These are phyloP conservation scores for Thozetella sp. DNA, from an alignment of 495 filamentous ascomycete genomes.

Conservation along the genomic window DNA sequence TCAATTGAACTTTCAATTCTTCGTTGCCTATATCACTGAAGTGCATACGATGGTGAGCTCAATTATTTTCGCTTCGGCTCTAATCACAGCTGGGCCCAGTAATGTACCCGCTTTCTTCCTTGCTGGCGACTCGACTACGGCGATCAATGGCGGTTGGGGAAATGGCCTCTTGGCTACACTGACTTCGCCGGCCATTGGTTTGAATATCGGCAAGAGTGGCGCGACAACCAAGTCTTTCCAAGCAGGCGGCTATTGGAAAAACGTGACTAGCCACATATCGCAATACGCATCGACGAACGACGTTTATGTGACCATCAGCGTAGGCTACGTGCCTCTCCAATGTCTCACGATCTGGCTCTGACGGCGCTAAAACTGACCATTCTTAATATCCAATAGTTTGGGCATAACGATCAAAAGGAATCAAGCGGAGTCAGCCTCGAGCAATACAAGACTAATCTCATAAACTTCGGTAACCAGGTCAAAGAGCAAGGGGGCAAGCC, in stretches of 20 bases:
- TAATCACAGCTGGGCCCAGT: no score
- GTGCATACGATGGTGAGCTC: no score
- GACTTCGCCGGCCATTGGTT: slow-evolving; percentile 36
- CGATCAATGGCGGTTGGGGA: slow-evolving; percentile 48
- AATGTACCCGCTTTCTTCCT: slow-evolving; percentile 46
- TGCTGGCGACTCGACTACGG: slow-evolving; percentile 55
- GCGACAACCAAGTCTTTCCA: slow-evolving; percentile 52
- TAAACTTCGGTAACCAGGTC: slow-evolving; percentile 39
- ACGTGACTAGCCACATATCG: slow-evolving; percentile 30
- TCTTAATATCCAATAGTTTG: slow-evolving; percentile 42
- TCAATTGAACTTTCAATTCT: no score
- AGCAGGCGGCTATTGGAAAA: slow-evolving; percentile 46
- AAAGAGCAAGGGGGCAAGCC: background rate
- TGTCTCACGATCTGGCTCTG: background rate
- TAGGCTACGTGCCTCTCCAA: slow-evolving; percentile 7
- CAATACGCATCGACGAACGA: slow-evolving; percentile 25
- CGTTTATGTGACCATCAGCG: slow-evolving; percentile 47
- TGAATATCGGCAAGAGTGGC: slow-evolving; percentile 50
- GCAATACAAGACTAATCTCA: slow-evolving; percentile 39
- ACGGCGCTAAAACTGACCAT: slow-evolving; percentile 6
- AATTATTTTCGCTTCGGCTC: no score
- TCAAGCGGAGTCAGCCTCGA: slow-evolving; percentile 32
- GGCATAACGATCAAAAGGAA: slow-evolving; percentile 58
- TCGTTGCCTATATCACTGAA: no score
- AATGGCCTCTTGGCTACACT: slow-evolving; percentile 49